These are phyloP conservation scores for Macrocybe gigantea DNA, from an alignment of 768 basidiomycete genomes.

Conservation along the genomic window DNA sequence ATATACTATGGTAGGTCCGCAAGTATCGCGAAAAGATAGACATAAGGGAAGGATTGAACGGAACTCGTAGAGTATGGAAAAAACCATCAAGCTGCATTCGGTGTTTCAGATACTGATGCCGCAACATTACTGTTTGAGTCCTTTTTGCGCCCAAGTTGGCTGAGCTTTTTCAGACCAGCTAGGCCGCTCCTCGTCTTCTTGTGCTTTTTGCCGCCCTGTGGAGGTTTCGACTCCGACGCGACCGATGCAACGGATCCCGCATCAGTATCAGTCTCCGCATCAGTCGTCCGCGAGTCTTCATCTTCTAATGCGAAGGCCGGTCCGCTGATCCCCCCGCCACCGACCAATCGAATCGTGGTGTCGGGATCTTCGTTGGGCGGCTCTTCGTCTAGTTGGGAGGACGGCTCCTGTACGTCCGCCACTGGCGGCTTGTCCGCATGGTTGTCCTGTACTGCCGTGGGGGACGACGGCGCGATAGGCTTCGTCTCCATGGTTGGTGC, in stretches of 20 bases:
- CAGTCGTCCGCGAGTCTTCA: constrained; percentile 19
- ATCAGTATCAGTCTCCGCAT: constrained; percentile 27
- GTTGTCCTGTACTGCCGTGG: constrained; percentile 4
- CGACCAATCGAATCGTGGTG: constrained; percentile 54
- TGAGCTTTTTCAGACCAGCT: constrained; percentile 50
- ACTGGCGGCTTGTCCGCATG: constrained; percentile 3
- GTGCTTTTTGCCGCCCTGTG: constrained; percentile 30
- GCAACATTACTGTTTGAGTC: constrained; percentile 44
- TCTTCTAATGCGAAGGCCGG: constrained; percentile 20
- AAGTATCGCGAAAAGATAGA: neutral
- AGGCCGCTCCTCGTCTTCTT: constrained; percentile 57
- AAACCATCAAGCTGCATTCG: constrained; percentile 7
- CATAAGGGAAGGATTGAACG: neutral
- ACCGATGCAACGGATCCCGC: constrained; percentile 27
- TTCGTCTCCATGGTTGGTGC: constrained; percentile 28
- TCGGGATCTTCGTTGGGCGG: constrained; percentile 21
- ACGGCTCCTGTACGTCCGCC: constrained; percentile 4
- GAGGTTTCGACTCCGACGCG: constrained; percentile 20
- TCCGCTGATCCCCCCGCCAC: constrained; percentile 19
- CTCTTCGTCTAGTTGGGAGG: constrained; percentile 9
- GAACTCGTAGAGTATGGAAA: neutral
- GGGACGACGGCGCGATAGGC: constrained; percentile 29
- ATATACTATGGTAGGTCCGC: neutral
- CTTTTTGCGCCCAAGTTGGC: constrained; percentile 39
- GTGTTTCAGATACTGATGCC: constrained; percentile 19